Evolutionary conservation across 345 rosid species (phyloP), one percentile per base, ranked within the genome.

Genomic region (Zanthoxylum bungeanum): DNA sequence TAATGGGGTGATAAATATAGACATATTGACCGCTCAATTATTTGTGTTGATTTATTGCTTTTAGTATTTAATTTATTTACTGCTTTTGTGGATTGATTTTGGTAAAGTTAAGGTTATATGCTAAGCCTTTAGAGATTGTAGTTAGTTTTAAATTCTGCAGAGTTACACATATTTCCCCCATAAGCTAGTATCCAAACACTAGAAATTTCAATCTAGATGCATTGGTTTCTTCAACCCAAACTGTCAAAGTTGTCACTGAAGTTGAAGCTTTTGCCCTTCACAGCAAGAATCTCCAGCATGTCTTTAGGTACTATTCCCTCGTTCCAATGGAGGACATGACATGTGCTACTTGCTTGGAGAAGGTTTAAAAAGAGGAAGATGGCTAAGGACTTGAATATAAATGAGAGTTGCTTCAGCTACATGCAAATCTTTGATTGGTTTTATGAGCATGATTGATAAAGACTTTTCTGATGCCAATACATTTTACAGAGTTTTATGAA

Each of bases 251-350:
- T 14, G 49, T 44, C 49, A 44, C 49, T 14, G 49, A 44, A 44
- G 49, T 44, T 44, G 49, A n/a, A n/a, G n/a, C n/a, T n/a, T n/a
- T n/a, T n/a, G n/a, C n/a, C n/a, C 97, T 94, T 50, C 98, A 95
- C 74, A 95, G 97, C 87, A 95, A 84, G 85, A 86, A 77, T 58
- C 82, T 91, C 3, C 99, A 92, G 79, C 98, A 91, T 33, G 93
- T 98, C n/a, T 95, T 95, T 68, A 84, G 96, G 85, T 90, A 92
- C 82, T 95, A 95, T 68, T 95, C 98, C 33, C 98, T 90, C n/a
- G n/a, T n/a, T n/a, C 73, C 98, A 91, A 50, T 95, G 98, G 98
- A 64, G 97, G 74, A 87, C 96, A 31, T 92, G 74, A 87, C 96
- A 31, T 92, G 99, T 98, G 97, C 86, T 9, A 80, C 94, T 3